A percentile compares a stretch with the other conserved stretches of the same genome.
Conservation (phyloP, 2,329 filamentous ascomycete genomes). For the Microdochium bolleyi region DNA sequence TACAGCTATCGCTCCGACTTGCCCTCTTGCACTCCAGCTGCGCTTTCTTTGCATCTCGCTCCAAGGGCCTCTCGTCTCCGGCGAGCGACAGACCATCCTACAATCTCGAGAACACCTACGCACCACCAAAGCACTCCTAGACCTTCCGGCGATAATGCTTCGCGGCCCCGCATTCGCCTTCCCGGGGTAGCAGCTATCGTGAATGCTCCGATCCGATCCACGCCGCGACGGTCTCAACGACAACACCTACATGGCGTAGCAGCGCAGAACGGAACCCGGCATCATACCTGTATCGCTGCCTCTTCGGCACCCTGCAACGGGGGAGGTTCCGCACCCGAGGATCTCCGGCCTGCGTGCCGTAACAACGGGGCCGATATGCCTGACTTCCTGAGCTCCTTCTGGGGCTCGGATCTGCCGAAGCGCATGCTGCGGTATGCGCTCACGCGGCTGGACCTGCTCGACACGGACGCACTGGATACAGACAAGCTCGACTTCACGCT, state of each 20-base stretch:
- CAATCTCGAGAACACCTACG: too few relatives aligned
- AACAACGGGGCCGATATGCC: slow-evolving; percentile 45
- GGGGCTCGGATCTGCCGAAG: slow-evolving; percentile 73
- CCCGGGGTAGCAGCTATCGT: neutral
- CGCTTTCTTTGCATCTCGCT: neutral
- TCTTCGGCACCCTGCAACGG: neutral
- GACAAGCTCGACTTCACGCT: slow-evolving; percentile 79
- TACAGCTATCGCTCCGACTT: neutral
- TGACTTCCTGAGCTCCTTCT: slow-evolving; percentile 59
- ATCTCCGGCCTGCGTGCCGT: neutral
- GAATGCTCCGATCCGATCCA: neutral
- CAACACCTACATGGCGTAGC: neutral
- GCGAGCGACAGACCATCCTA: too few relatives aligned
- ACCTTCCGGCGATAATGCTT: neutral
- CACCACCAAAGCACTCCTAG: too few relatives aligned
- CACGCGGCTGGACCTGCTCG: slow-evolving; percentile 75
- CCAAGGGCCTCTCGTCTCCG: too few relatives aligned
- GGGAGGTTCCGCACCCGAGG: neutral
- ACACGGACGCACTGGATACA: slow-evolving; percentile 77
- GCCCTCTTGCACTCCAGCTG: neutral
- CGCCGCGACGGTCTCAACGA: neutral
- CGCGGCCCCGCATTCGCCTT: neutral
- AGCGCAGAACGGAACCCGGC: neutral
- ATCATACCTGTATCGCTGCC: neutral
- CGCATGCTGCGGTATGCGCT: slow-evolving; percentile 81